phyloP scores from a whole-genome alignment of 768 basidiomycete genomes.

The Trametes maxima region DNA sequence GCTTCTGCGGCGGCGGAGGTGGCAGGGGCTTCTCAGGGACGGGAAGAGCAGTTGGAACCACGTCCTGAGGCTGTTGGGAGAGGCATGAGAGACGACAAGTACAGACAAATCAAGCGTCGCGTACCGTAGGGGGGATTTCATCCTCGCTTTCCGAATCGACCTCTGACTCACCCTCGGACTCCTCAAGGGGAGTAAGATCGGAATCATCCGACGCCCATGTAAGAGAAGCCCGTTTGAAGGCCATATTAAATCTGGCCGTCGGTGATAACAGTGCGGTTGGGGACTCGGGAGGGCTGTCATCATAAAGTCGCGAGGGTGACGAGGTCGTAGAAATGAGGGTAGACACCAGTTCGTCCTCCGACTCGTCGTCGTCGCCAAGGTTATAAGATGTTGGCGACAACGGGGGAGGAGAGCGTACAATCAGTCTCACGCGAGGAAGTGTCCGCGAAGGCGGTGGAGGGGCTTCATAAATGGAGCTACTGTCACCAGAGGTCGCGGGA shows the following conservation, averaged over 20 bases:
- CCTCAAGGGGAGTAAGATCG: conserved; percentile 30
- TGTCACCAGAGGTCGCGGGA: no score
- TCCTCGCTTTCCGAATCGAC: conserved; percentile 21
- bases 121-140: neutral
- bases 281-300: neutral
- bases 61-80: neutral
- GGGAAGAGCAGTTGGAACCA: neutral
- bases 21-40: neutral
- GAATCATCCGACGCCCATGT: conserved; percentile 28
- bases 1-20: neutral
- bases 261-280: neutral
- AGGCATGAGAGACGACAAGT: neutral
- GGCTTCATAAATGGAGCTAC: no score
- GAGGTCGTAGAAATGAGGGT: neutral
- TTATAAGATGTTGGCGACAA: neutral
- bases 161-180: conserved; percentile 22
- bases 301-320: neutral
- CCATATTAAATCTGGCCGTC: neutral
- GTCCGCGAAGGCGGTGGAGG: no score
- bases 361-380: neutral
- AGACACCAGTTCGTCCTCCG: neutral
- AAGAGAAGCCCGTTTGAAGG: neutral
- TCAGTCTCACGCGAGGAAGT: no score
- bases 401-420: neutral
- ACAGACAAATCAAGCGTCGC: neutral